phyloP scores from a whole-genome alignment of 192 early-diverging fungal genomes.

The Diversispora epigaea region DNA sequence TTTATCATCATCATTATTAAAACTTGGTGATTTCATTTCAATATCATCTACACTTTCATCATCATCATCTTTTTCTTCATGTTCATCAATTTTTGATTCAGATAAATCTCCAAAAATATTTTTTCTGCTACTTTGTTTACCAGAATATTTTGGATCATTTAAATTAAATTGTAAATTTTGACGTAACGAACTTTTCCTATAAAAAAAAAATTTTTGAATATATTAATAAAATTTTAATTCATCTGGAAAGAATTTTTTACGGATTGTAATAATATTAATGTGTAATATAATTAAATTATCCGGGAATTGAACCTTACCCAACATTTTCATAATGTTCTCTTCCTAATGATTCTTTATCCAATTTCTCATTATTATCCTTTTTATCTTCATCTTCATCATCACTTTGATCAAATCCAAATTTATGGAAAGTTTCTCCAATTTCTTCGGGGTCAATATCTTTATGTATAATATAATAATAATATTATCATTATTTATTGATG shows the following conservation, averaged over 20 bases:
- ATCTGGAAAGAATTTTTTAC: not conserved
- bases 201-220: not conserved
- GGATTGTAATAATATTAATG: not conserved
- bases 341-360: slow-evolving; percentile 19
- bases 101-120: slow-evolving; percentile 54
- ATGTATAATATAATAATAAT: slow-evolving; percentile 1
- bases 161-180: slow-evolving; percentile 57
- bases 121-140: slow-evolving; percentile 66
- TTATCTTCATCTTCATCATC: slow-evolving; percentile 53
- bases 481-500: not conserved
- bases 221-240: not conserved
- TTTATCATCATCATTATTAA: slow-evolving; percentile 18
- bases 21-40: not conserved
- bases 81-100: slow-evolving; percentile 44
- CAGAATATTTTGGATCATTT: slow-evolving; percentile 73
- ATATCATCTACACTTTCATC: not conserved
- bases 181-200: slow-evolving; percentile 64
- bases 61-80: slow-evolving; percentile 42
- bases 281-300: not conserved
- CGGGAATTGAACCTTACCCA: slow-evolving; percentile 44
- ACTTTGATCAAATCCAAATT: slow-evolving; percentile 48
- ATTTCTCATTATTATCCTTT: slow-evolving; percentile 32
- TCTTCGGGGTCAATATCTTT: slow-evolving; percentile 75
- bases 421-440: slow-evolving; percentile 48
- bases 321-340: slow-evolving; percentile 71